Base-by-base conservation (phyloP, 2,329 filamentous ascomycete species). In the Fusarium nelsonii region DNA sequence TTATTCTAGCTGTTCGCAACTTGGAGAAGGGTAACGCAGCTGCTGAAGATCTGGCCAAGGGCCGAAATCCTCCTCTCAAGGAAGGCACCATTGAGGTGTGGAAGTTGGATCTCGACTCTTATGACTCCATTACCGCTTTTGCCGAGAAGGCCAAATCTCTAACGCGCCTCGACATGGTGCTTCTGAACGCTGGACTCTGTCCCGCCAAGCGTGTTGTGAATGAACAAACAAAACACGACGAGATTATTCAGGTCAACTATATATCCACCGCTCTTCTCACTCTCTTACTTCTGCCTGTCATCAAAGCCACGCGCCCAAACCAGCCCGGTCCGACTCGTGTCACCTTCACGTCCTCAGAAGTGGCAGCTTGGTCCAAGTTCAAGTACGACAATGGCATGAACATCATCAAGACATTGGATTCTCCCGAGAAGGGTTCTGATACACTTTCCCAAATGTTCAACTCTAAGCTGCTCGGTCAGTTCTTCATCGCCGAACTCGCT, bases 1-100 rank as follows among this genome's bases (percentile, higher is more conserved):
- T 85, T 4, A 78, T 84, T 23, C 72, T 85, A 28, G 83, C 73
- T 5, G 81, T 83, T 2, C 77, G 82, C 6, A 76, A 77, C 28
- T 26, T 70, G 1, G 32, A 64, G 3, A 78, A 76, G 41, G 77
- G 77, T 1, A 70, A 79, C 20, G 15, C 68, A 8, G 63, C 79
- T 51, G 44, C 67, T 8, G 18, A 44, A 1, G 5, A 15, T 1
- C 49, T 75, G 6, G n/a, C 63, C 1, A 11, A 12, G 10, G 34
- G 53, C 10, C 51, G 72, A 3, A 63, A 67, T 3, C 59, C 70
- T 3, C 28, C 43, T 20, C 12, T 46, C 1, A 10, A 32, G 6
- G 39, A 41, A 3, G 71, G 59, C 11, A 39, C 37, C 2, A 32
- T 73, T 8, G 45, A 68, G 41, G 60, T 70, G 9, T 48, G 73